Percentiles rank a stretch among this genome's conserved stretches.
Evolutionary conservation across 176 grass and related monocot species (phyloP).

Genomic region (Juncus effusus): DNA sequence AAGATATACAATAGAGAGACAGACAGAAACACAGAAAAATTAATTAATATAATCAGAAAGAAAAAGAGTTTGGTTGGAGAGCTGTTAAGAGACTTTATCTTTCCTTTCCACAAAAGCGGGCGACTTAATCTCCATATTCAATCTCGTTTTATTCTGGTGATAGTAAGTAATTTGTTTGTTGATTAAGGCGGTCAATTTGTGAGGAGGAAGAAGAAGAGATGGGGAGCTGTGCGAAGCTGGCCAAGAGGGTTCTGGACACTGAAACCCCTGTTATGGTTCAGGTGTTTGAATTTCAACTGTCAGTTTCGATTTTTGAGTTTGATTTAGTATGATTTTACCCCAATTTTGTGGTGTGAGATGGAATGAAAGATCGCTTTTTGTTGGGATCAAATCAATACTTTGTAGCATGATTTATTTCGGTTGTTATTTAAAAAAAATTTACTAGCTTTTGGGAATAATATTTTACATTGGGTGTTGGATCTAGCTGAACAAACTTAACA

Average conservation of each 20-base stretch:
- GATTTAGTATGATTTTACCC: not conserved
- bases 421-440: not conserved
- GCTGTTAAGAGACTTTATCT: constrained; percentile 21
- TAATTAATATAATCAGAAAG: not conserved
- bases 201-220: constrained; percentile 32
- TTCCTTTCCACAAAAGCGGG: not conserved
- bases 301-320: constrained; percentile 19
- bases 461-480: too few relatives aligned
- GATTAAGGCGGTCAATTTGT: not conserved
- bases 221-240: constrained; percentile 51
- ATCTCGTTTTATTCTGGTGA: not conserved
- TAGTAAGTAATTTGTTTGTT: constrained; percentile 25
- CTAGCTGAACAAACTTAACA: too few relatives aligned
- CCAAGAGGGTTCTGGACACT: constrained; percentile 67
- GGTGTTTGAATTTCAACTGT: constrained; percentile 33
- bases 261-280: constrained; percentile 92
- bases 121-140: constrained; percentile 29
- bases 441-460: too few relatives aligned
- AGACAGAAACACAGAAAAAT: not conserved
- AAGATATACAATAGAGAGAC: not conserved
- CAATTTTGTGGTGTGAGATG: not conserved
- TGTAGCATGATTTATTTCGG: not conserved
- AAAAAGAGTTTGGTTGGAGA: constrained; percentile 20
- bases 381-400: constrained; percentile 1
- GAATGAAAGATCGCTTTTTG: not conserved